A percentile compares a stretch with the other conserved stretches of the same genome.
Conservation (phyloP, 1,284 basidiomycete genomes). For the Caloboletus firmus region DNA sequence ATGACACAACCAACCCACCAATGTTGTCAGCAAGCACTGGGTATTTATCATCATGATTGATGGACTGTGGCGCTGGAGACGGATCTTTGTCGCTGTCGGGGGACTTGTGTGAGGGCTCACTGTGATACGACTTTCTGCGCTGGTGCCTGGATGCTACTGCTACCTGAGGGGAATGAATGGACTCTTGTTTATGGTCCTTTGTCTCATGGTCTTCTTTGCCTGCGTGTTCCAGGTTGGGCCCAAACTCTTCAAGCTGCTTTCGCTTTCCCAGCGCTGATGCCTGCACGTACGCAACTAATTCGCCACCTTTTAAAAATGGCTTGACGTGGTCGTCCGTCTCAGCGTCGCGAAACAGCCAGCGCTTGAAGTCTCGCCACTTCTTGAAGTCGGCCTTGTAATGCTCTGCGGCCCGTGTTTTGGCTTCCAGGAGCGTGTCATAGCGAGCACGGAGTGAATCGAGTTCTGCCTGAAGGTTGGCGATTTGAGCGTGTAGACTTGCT, state of each 20-base stretch:
- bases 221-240: constrained; percentile 8
- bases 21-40: not conserved
- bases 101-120: constrained; percentile 10
- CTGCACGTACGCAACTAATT: constrained; percentile 7
- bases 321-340: constrained; percentile 25
- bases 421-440: constrained; percentile 43
- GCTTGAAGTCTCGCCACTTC: constrained; percentile 48
- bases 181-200: constrained; percentile 7
- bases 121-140: constrained; percentile 23
- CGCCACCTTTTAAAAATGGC: constrained; percentile 16
- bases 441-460: constrained; percentile 40
- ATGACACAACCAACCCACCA: constrained; percentile 13
- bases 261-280: constrained; percentile 31
- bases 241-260: constrained; percentile 28
- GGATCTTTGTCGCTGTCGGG: constrained; percentile 9
- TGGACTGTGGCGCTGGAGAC: constrained; percentile 1
- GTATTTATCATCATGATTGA: not conserved
- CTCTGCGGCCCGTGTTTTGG: constrained; percentile 42
- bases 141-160: constrained; percentile 3
- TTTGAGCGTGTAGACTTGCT: constrained; percentile 11
- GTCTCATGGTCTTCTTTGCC: constrained; percentile 1
- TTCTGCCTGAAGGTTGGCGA: constrained; percentile 34
- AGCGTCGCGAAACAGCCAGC: constrained; percentile 43
- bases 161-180: not conserved
- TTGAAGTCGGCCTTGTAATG: constrained; percentile 50